Conservation (phyloP, 441 rosid species). For the Pelargonium cotyledonis region DNA sequence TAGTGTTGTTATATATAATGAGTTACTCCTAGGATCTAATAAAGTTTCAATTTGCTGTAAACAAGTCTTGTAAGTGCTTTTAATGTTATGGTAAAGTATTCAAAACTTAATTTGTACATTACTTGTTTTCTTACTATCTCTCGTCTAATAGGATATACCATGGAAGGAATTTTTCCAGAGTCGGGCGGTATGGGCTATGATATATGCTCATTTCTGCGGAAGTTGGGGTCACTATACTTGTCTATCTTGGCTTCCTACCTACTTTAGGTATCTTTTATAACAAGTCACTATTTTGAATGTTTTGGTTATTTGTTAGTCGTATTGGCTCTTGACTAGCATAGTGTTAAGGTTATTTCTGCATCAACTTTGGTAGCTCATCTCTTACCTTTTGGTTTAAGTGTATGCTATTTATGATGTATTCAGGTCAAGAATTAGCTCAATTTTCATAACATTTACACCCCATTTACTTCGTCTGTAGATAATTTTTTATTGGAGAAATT, state of each 20-base stretch:
- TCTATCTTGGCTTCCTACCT: constrained; percentile 92
- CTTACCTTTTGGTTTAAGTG: not conserved
- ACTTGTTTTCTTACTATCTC: constrained; percentile 22
- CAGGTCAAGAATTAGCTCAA: not conserved
- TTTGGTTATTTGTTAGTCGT: not conserved
- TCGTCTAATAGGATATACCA: constrained; percentile 60
- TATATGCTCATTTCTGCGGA: constrained; percentile 93
- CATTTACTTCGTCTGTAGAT: too few species aligned
- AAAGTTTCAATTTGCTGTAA: not conserved
- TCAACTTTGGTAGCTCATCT: not conserved
- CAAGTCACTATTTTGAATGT: constrained; percentile 3
- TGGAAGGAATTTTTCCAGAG: constrained; percentile 77
- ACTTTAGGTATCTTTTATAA: constrained; percentile 57
- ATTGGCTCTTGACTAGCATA: constrained; percentile 6
- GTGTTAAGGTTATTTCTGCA: not conserved
- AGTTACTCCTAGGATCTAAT: not conserved
- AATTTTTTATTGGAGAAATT: too few species aligned
- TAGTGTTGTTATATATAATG: too few species aligned
- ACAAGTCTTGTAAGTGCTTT: not conserved
- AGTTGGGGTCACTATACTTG: constrained; percentile 96
- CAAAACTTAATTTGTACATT: not conserved
- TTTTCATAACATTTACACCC: too few species aligned
- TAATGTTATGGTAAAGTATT: not conserved
- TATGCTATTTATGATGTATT: not conserved
- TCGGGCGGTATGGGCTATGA: constrained; percentile 87